These are phyloP conservation scores for Colletotrichum zoysiae DNA, from an alignment of 2,329 filamentous ascomycete species.

Conservation along the genomic window DNA sequence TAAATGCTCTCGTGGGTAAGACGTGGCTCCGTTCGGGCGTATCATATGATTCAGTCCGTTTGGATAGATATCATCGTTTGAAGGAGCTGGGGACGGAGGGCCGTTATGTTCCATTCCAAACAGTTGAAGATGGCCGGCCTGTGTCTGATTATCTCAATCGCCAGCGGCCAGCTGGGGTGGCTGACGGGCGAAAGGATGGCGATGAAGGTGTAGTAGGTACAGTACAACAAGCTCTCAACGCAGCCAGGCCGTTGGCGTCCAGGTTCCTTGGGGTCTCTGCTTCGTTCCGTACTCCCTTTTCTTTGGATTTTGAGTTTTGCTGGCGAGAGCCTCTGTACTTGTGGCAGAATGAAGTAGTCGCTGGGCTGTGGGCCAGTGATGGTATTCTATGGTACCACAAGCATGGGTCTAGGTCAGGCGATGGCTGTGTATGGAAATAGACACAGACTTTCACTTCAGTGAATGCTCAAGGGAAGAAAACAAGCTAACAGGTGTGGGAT, in stretches of 20 bases:
- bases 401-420: constrained; percentile 6
- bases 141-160: background rate
- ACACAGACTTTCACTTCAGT: constrained; percentile 9
- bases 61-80: constrained; percentile 53
- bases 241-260: background rate
- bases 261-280: background rate
- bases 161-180: background rate
- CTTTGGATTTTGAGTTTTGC: background rate
- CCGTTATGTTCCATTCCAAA: constrained; percentile 53
- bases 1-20: constrained; percentile 46
- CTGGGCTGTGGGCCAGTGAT: constrained; percentile 6
- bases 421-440: constrained; percentile 14
- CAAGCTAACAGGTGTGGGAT: constrained; percentile 13
- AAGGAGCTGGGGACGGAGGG: constrained; percentile 61
- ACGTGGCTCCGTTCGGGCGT: constrained; percentile 56
- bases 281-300: background rate
- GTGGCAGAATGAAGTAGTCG: constrained; percentile 31
- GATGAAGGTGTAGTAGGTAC: background rate
- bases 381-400: constrained; percentile 9
- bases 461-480: constrained; percentile 19
- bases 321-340: constrained; percentile 27
- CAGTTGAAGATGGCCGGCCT: background rate
- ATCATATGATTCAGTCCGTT: constrained; percentile 58
- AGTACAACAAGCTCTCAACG: background rate
- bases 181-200: background rate